These are phyloP conservation scores for Phoma herbarum DNA, from an alignment of 2,329 filamentous ascomycete genomes.

Conservation along the genomic window DNA sequence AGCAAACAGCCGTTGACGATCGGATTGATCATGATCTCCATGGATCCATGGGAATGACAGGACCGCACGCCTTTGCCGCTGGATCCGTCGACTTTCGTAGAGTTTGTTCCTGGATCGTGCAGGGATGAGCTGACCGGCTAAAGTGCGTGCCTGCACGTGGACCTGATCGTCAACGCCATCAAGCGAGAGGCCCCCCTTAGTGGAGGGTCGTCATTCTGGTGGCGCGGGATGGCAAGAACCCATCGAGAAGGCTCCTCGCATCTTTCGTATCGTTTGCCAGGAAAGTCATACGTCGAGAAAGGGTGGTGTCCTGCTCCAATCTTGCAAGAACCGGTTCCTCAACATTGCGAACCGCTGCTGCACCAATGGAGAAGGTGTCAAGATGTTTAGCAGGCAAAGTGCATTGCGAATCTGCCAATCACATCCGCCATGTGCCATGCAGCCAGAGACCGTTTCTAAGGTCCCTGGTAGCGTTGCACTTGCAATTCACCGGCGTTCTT, in stretches of 20 bases:
- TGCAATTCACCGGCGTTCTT: background rate
- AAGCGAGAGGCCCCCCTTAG: slow-evolving; percentile 28
- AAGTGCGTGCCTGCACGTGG: slow-evolving; percentile 33
- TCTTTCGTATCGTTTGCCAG: slow-evolving; percentile 1
- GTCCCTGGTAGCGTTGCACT: slow-evolving; percentile 11
- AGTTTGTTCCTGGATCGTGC: slow-evolving; percentile 24
- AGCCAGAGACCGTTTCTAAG: slow-evolving; percentile 8
- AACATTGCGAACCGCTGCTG: slow-evolving; percentile 7
- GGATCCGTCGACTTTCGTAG: slow-evolving; percentile 22
- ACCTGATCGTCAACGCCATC: slow-evolving; percentile 29
- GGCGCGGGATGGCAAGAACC: slow-evolving; percentile 12
- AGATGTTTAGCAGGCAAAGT: background rate
- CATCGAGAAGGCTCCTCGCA: slow-evolving; percentile 1
- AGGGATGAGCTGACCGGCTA: slow-evolving; percentile 29
- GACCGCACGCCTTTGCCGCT: slow-evolving; percentile 27
- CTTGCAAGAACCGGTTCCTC: slow-evolving; percentile 1
- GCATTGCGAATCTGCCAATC: slow-evolving; percentile 5
- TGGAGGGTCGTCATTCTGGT: slow-evolving; percentile 18
- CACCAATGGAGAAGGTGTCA: slow-evolving; percentile 16
- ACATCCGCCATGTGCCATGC: slow-evolving; percentile 5
- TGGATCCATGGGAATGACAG: background rate
- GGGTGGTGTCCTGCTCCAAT: slow-evolving; percentile 2
- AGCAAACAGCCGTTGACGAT: background rate
- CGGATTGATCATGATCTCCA: background rate
- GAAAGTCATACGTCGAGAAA: slow-evolving; percentile 1